Conservation (phyloP, 2,329 filamentous ascomycete species). For the Raffaelea deltoideospora region DNA sequence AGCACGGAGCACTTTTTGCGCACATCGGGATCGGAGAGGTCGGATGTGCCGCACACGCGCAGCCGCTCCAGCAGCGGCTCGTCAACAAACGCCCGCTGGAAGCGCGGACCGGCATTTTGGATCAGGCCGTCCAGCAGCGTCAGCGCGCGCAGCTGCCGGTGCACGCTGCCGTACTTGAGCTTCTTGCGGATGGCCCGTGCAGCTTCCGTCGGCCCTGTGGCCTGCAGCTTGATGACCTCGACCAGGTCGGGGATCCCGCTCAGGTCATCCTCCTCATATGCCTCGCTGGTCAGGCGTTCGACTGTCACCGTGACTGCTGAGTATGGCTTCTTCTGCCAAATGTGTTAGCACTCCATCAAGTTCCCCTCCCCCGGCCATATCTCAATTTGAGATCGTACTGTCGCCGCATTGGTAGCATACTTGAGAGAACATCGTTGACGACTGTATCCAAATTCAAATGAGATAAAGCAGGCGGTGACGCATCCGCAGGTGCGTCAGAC, state of each 20-base stretch:
- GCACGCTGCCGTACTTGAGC: constrained; percentile 93
- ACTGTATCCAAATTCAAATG: too few species aligned
- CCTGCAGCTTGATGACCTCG: constrained; percentile 83
- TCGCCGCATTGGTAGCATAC: neutral
- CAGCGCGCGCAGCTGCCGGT: constrained; percentile 79
- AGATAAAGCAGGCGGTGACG: too few species aligned
- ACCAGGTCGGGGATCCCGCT: constrained; percentile 87
- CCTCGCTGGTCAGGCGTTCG: constrained; percentile 77
- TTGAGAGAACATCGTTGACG: constrained; percentile 4
- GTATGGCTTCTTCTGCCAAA: constrained; percentile 62
- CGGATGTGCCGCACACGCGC: constrained; percentile 71
- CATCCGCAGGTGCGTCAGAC: too few species aligned
- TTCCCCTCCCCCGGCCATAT: too few species aligned
- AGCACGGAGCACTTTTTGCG: constrained; percentile 74
- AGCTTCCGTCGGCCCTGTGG: constrained; percentile 73
- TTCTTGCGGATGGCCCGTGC: constrained; percentile 92
- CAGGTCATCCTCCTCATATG: constrained; percentile 80
- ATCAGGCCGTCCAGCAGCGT: constrained; percentile 85
- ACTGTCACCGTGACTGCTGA: constrained; percentile 87
- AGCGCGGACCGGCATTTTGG: constrained; percentile 78
- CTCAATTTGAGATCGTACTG: too few species aligned
- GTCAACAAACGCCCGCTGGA: constrained; percentile 77
- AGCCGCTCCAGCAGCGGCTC: constrained; percentile 85
- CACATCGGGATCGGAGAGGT: constrained; percentile 74
- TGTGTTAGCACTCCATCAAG: neutral